Percentiles rank a stretch among this genome's conserved stretches.
Conservation (phyloP, 176 grass and related monocot genomes). For the Secale cereale region DNA sequence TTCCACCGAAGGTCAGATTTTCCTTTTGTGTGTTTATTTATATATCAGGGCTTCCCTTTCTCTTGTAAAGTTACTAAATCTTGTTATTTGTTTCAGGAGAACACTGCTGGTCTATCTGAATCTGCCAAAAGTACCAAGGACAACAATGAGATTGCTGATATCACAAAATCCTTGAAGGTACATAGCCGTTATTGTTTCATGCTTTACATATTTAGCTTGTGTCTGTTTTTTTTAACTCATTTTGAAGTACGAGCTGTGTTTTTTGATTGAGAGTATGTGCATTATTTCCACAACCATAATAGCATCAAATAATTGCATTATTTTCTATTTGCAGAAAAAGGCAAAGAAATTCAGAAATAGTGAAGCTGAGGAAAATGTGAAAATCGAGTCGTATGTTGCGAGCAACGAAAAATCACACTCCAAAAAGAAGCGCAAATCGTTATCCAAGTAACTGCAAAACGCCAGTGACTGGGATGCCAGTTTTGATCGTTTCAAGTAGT, state of each 20-base stretch:
- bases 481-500: neutral
- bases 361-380: constrained; percentile 51
- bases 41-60: neutral
- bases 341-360: constrained; percentile 69
- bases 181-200: neutral
- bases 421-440: constrained; percentile 62
- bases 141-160: constrained; percentile 36
- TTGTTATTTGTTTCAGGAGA: constrained; percentile 53
- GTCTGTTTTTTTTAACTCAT: neutral
- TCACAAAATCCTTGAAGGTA: constrained; percentile 91
- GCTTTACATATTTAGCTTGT: neutral
- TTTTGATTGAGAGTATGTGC: neutral
- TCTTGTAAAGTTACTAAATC: constrained; percentile 18
- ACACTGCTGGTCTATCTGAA: constrained; percentile 33
- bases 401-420: constrained; percentile 43
- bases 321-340: constrained; percentile 65
- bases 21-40: neutral
- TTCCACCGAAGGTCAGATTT: constrained; percentile 75
- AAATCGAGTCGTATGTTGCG: constrained; percentile 69
- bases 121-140: constrained; percentile 42
- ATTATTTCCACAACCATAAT: too few species aligned
- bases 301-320: neutral
- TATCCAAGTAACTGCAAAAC: constrained; percentile 34
- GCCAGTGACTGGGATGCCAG: neutral
- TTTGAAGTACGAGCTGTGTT: neutral